Percentiles rank a stretch among this genome's conserved stretches.
Conservation (phyloP, 371 early-diverging fungal species). For the Umbelopsis sp. region DNA sequence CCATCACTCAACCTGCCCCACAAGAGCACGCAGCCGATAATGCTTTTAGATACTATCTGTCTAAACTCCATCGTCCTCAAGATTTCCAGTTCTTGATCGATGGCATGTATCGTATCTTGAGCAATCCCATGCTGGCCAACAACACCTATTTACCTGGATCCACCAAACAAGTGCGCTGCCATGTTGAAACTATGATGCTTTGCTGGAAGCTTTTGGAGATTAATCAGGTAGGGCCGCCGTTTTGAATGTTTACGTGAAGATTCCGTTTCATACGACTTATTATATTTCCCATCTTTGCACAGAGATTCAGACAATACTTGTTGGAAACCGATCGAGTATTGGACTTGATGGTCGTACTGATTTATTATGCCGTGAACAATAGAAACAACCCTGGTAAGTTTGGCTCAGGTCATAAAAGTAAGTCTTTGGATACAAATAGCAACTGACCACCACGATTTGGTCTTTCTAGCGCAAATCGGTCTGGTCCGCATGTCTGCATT, state of each 20-base stretch:
- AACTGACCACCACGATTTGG: background rate
- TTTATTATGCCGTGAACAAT: slow-evolving; percentile 69
- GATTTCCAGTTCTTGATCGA: slow-evolving; percentile 75
- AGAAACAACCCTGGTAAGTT: slow-evolving; percentile 63
- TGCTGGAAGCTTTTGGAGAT: slow-evolving; percentile 83
- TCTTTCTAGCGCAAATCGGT: slow-evolving; percentile 65
- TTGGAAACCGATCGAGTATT: slow-evolving; percentile 74
- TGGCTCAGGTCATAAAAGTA: background rate
- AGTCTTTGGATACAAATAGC: background rate
- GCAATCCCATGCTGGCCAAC: slow-evolving; percentile 76
- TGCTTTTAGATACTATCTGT: slow-evolving; percentile 66
- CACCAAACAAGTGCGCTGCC: slow-evolving; percentile 70
- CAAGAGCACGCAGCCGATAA: slow-evolving; percentile 49
- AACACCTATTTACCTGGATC: slow-evolving; percentile 82
- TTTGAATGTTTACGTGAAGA: background rate
- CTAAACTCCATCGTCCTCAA: slow-evolving; percentile 71
- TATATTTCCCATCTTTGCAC: background rate
- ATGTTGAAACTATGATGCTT: slow-evolving; percentile 78
- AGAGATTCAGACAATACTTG: slow-evolving; percentile 71
- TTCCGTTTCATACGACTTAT: background rate
- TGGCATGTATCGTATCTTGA: slow-evolving; percentile 73
- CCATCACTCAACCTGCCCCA: slow-evolving; percentile 29
- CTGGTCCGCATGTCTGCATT: slow-evolving; percentile 81
- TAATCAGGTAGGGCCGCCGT: slow-evolving; percentile 60
- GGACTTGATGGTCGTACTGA: slow-evolving; percentile 62